Base-by-base conservation (phyloP, 148 eudicot genomes). In the Pouteria glomerata region DNA sequence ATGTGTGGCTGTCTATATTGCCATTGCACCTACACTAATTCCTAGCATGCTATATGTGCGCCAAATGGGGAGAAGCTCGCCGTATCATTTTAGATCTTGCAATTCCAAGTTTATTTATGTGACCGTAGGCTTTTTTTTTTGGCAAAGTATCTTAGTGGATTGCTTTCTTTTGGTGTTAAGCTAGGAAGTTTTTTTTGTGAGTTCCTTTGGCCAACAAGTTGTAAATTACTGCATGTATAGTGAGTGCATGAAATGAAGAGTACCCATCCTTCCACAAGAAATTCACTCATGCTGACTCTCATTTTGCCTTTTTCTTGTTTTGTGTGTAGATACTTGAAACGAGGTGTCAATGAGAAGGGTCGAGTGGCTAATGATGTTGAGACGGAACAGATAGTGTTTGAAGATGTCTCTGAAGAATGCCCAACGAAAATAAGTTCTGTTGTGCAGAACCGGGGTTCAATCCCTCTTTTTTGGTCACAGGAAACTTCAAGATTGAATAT, bases 291-390 rank as follows among this genome's bases (percentile, higher is more conserved):
- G 41, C 23, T 51, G 19, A 60, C 26, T 63, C 33, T 64, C 27
- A 1, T 12, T 60, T 21, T 21, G 10, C n/a, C 44, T 66, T 48
- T 60, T 78, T 21, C 53, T 41, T 70, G 10, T 60, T 64, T 30
- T 74, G 42, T 5, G 35, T 66, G 41, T 65, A 95, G 99, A 79
- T 95, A 86, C 78, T 71, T 88, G 67, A 95, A 83, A 80, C 88
- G 99, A 68, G 99, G 99, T 35, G 90, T 88, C 41, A 88, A 95
- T 79, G 87, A 86, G 67, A 81, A 87, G 77, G 97, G 99, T 30
- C 86, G 90, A 71, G 99, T 91, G 55, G 99, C 99, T 34, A 95
- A 95, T 84, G 97, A 92, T 73, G 99, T 95, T 67, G 99, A 95
- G 80, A 87, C 96, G 12, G 99, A 92, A 81, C 99, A 95, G 73